These are phyloP conservation scores for Fomitopsis betulina DNA, from an alignment of 1,284 basidiomycete genomes.

Conservation along the genomic window DNA sequence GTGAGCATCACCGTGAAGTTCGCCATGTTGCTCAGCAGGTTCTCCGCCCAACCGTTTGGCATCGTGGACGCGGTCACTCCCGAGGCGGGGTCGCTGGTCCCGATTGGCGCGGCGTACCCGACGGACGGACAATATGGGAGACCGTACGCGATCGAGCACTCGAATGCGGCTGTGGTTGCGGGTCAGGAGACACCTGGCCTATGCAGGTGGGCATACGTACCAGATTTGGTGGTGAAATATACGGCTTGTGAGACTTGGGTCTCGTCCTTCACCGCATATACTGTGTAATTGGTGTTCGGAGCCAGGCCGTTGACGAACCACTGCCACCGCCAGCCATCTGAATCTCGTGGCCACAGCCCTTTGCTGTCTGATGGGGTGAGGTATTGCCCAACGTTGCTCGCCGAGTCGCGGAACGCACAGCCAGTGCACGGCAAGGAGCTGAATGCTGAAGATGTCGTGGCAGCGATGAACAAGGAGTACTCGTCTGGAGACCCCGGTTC, in stretches of 20 bases:
- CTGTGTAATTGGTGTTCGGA: conserved; percentile 69
- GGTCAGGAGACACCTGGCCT: neutral
- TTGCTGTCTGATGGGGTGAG: conserved; percentile 24
- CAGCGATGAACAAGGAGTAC: conserved; percentile 50
- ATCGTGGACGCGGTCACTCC: conserved; percentile 51
- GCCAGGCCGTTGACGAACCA: conserved; percentile 57
- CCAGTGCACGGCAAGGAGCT: conserved; percentile 51
- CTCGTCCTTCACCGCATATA: conserved; percentile 50
- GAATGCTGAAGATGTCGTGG: conserved; percentile 35
- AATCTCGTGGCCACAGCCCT: conserved; percentile 51
- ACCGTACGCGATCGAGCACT: conserved; percentile 68
- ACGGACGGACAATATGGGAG: conserved; percentile 72
- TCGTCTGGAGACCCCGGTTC: conserved; percentile 38
- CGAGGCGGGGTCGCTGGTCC: conserved; percentile 33
- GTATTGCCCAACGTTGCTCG: conserved; percentile 15
- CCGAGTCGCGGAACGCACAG: conserved; percentile 43
- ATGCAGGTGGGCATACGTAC: conserved; percentile 31
- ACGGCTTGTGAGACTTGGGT: conserved; percentile 57
- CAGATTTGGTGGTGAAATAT: conserved; percentile 66
- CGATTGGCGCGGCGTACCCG: conserved; percentile 68
- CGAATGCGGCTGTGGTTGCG: conserved; percentile 51
- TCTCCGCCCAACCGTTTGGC: conserved; percentile 41
- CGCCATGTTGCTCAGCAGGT: conserved; percentile 55
- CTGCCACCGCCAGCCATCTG: conserved; percentile 59
- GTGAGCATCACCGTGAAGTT: conserved; percentile 73